Evolutionary conservation across 441 rosid genomes (phyloP), one percentile per base, ranked within the genome.

Genomic region (Gossypium armourianum): DNA sequence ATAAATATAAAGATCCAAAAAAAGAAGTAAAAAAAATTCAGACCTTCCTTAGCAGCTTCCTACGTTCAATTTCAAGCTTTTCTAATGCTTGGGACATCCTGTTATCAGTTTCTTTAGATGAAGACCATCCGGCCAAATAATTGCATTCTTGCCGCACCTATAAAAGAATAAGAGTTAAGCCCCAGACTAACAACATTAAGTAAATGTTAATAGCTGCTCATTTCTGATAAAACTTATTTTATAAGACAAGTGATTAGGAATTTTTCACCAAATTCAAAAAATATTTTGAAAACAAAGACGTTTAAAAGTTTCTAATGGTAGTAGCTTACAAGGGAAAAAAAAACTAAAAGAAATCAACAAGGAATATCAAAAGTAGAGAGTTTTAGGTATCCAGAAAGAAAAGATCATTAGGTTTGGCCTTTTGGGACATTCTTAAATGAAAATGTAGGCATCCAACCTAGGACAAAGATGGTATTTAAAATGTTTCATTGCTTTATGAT

Each of bases 91-190:
- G 79, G 61, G 74, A 72, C 72, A 77, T 83, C 70, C 79, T 83
- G 64, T 79, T 73, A 69, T 87, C 83, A 79, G 77, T 77, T 73
- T 72, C 77, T 67, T 78, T 85, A 26, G 86, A 75, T 23, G 81
- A 81, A 59, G 72, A 78, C 79, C 82, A 70, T 75, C 97, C 99
- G 56, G 92, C 87, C 53, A 90, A 74, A 80, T 88, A 82, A 70
- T 87, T 82, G 75, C 97, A 89, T 82, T 94, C 91, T 78, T 80
- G 77, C 40, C 93, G 93, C 60, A 92, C 94, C 99, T 94, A 76
- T 45, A 75, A 68, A 36, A 19, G 54, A 58, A 40, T 10, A 36
- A 49, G 62, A 23, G 20, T 32, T 9, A 53, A 13, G 56, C 43
- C 12, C 6, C 20, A 65, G 20, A 49, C 40, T 23, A 49, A 13